These are phyloP conservation scores for Moesziomyces parantarcticus DNA, from an alignment of 1,284 basidiomycete genomes.

Conservation along the genomic window DNA sequence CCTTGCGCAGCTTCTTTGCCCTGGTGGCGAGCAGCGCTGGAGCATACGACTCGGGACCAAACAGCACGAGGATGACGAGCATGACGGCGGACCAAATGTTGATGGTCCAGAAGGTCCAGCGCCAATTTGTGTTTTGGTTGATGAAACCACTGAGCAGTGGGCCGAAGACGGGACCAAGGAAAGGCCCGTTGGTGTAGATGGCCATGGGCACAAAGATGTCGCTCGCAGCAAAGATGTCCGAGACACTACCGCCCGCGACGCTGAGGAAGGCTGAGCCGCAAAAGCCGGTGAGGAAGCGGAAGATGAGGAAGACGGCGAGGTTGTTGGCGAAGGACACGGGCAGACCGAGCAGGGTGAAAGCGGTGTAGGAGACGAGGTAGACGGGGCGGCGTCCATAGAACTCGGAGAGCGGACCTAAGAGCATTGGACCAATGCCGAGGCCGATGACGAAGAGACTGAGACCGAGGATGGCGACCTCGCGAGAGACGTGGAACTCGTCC, in stretches of 20 bases:
- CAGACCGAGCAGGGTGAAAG: conserved; percentile 49
- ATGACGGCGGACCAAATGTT: conserved; percentile 59
- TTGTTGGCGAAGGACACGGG: conserved; percentile 62
- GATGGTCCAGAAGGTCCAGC: conserved; percentile 65
- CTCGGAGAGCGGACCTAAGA: conserved; percentile 73
- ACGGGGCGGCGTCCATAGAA: conserved; percentile 71
- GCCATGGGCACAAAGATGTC: conserved; percentile 66
- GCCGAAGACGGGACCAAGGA: conserved; percentile 57
- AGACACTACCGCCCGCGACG: conserved; percentile 53
- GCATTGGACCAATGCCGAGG: conserved; percentile 55
- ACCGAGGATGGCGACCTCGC: conserved; percentile 78
- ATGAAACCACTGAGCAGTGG: conserved; percentile 60
- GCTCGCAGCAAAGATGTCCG: conserved; percentile 58
- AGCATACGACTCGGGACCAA: conserved; percentile 66
- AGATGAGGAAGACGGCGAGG: conserved; percentile 61
- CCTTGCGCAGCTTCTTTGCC: conserved; percentile 61
- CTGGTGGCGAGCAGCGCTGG: conserved; percentile 59
- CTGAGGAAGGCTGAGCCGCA: conserved; percentile 65
- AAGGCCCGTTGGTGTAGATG: conserved; percentile 66
- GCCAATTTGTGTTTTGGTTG: conserved; percentile 62
- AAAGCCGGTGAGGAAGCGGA: conserved; percentile 62
- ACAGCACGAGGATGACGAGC: conserved; percentile 59
- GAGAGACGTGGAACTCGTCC: conserved; percentile 74
- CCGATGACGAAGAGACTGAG: conserved; percentile 77
- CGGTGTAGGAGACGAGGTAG: conserved; percentile 52